Evolutionary conservation across 169 alveolate species (phyloP), one percentile per base, ranked within the genome.

Genomic region (Cystoisospora suis): DNA sequence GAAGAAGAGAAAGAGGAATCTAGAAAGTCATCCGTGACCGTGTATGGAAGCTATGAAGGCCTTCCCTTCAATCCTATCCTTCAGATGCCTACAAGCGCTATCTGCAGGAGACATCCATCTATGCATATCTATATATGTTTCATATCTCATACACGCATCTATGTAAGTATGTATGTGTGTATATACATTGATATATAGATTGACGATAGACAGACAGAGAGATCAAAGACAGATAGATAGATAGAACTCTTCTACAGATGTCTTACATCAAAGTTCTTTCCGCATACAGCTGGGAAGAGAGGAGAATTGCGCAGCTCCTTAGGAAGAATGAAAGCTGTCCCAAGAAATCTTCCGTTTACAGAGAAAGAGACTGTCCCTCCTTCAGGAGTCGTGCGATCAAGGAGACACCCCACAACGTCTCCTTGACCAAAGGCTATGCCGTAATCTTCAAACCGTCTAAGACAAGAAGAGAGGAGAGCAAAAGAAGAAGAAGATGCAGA

Each of bases 331-430:
- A 46, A 77, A 20, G 86, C 86, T 42, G n/a, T 42, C 42, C 86
- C 86, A 7, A 77, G 40, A 4, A 77, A 29, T 12, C 65, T 34
- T 23, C 86, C 86, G 65, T 77, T 77, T 34, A 46, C 65, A 9
- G 59, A 36, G 65, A 77, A 77, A 12, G 70, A 46, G 65, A 77
- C 65, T 12, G 86, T 77, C 44, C 77, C 77, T 65, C 77, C 7
- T 1, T n/a, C 77, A 9, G 59, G 86, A 23, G n/a, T 32, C 38
- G 36, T 15, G 40, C 86, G 86, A 58, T 77, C 65, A 38, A 77
- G 65, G 61, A 77, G 86, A 49, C 86, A 77, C 40, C 86, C 86
- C 59, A 77, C 65, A 49, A 49, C 65, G 38, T 77, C 86, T 34
- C 86, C 86, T 17, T 12, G 34, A 12, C 86, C 86, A 42, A 77